A percentile compares a stretch with the other conserved stretches of the same genome.
Conservation (phyloP, 2,329 filamentous ascomycete genomes). For the Coniochaeta hoffmannii region DNA sequence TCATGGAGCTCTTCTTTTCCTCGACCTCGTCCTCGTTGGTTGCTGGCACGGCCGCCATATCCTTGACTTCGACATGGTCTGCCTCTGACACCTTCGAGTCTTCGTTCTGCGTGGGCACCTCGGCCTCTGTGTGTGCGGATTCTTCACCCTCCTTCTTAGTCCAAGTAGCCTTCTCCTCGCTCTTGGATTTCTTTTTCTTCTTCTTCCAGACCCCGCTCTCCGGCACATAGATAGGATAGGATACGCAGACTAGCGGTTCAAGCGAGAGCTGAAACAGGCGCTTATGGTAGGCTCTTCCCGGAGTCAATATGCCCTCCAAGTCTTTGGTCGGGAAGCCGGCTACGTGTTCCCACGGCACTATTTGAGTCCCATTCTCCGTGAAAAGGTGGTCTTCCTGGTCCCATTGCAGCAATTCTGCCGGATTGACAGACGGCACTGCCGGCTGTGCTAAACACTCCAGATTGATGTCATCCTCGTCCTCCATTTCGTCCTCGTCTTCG, state of each 20-base stretch:
- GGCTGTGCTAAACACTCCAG: slow-evolving; percentile 37
- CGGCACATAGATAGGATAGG: slow-evolving; percentile 75
- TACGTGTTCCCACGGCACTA: slow-evolving; percentile 64
- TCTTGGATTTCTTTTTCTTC: slow-evolving; percentile 40
- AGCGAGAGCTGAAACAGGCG: slow-evolving; percentile 74
- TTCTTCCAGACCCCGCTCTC: slow-evolving; percentile 73
- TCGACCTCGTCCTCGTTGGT: slow-evolving; percentile 36
- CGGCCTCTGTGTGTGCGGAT: slow-evolving; percentile 17
- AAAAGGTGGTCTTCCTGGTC: slow-evolving; percentile 48
- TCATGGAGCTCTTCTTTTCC: slow-evolving; percentile 66
- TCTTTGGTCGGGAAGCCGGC: slow-evolving; percentile 69
- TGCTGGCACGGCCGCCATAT: slow-evolving; percentile 22
- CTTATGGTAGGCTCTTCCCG: slow-evolving; percentile 70
- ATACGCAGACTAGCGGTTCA: slow-evolving; percentile 72
- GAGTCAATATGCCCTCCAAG: slow-evolving; percentile 72
- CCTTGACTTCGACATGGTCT: slow-evolving; percentile 23
- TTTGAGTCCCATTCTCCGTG: slow-evolving; percentile 47
- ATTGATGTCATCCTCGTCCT: slow-evolving; percentile 44
- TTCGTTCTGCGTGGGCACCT: slow-evolving; percentile 14
- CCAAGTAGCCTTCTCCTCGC: slow-evolving; percentile 23
- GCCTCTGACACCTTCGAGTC: slow-evolving; percentile 11
- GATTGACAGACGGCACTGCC: slow-evolving; percentile 23
- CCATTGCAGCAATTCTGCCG: slow-evolving; percentile 34
- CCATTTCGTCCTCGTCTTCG: slow-evolving; percentile 24
- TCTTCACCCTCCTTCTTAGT: slow-evolving; percentile 21